Evolutionary conservation across 208 protist species (phyloP), one percentile per base, ranked within the genome.

Genomic region (Strigomonas galati): DNA sequence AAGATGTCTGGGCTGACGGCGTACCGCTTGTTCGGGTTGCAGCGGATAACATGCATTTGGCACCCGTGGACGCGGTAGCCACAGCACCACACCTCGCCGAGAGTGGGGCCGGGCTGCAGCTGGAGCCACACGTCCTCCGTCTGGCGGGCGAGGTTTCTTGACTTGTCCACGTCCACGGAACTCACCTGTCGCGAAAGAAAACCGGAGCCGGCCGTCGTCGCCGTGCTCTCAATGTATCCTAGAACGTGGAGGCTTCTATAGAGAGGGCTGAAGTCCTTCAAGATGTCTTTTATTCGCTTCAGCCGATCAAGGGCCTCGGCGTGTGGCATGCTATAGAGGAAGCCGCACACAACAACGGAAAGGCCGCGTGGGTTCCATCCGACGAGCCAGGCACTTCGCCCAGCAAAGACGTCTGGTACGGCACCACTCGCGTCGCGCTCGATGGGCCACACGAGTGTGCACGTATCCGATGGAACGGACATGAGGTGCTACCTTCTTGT

Each of bases 11-110:
- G 76, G 27, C 74, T 70, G 1, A 63, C 62, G 7, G 82, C 69
- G 32, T 82, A 72, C 10, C 49, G 70, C 48, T 69, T 67, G 7
- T 54, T 37, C 2, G 82, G 77, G 60, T 91, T 83, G 48, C 74
- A 85, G 21, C 85, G 87, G 15, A 95, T 73, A 6, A 95, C 79
- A 46, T 92, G 85, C 15, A 95, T 72, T 55, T 93, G 85, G 52
- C 85, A 93, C n/a, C 76, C 79, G 64, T 90, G 86, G 27, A 95
- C 80, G 48, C 79, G 81, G 31, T 84, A 92, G 0, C 85, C 87
- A 35, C 86, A 95, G 65, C 85, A 92, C 79, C 80, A 93, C 46
- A 95, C 69, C 51, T 93, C 85, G n/a, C 71, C 77, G 26, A 92
- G 68, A 30, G 87, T 72, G 1, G 85, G 87, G 0, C 85, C 87